Conservation (phyloP, 129 eudicot genomes). For the Lactuca saligna region DNA sequence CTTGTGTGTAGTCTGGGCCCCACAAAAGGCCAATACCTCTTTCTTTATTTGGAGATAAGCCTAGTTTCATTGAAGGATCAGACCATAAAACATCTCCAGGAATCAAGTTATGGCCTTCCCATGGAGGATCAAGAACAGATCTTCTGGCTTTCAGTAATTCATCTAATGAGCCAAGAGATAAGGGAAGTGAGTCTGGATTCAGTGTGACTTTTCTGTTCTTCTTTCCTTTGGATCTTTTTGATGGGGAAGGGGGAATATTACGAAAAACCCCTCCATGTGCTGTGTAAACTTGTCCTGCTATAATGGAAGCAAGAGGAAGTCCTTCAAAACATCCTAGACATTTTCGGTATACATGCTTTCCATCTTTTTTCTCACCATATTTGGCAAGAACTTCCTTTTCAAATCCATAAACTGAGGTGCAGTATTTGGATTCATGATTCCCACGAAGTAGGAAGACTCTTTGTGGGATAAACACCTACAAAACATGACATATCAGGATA, state of each 20-base stretch:
- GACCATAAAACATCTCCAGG: constrained; percentile 99
- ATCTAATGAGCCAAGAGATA: constrained; percentile 82
- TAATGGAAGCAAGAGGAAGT: constrained; percentile 92
- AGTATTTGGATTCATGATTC: constrained; percentile 93
- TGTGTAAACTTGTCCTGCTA: constrained; percentile 85
- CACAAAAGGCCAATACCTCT: constrained; percentile 96
- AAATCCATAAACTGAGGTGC: constrained; percentile 93
- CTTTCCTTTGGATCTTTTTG: constrained; percentile 78
- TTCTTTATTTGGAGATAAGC: constrained; percentile 89
- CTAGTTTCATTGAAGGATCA: constrained; percentile 88
- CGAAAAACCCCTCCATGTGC: constrained; percentile 99
- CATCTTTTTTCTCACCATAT: constrained; percentile 63
- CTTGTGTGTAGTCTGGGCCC: constrained; percentile 98
- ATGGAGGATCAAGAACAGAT: constrained; percentile 95
- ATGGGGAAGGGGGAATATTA: constrained; percentile 50
- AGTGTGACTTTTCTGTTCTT: constrained; percentile 71
- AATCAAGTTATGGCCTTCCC: constrained; percentile 95
- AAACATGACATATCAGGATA: constrained; percentile 16
- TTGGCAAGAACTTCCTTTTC: constrained; percentile 82
- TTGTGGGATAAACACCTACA: constrained; percentile 78
- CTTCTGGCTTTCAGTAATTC: constrained; percentile 90
- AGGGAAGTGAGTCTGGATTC: constrained; percentile 48
- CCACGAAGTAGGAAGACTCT: constrained; percentile 96
- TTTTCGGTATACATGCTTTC: constrained; percentile 89
- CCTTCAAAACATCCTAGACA: constrained; percentile 98